Base-by-base conservation (phyloP, 345 rosid species). In the Salix suchowensis region DNA sequence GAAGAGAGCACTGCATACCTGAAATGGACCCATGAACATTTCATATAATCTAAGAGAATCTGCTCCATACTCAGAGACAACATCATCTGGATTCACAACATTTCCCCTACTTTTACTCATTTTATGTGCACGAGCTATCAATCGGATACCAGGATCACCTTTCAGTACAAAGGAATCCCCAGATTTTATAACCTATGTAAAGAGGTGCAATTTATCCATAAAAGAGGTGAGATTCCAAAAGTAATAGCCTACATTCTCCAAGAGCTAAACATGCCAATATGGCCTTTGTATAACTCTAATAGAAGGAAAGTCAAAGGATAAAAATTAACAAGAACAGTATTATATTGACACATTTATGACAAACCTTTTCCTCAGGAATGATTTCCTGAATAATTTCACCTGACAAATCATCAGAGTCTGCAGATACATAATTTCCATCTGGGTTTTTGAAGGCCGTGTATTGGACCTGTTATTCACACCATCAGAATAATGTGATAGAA, bases 91-190 rank as follows among this genome's bases (percentile, higher is more conserved):
- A 82, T 92, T 95, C 76, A 95, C 90, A 16, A 95, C 98, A 81
- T 95, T 95, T 77, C 97, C 98, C 86, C 96, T 88, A 82, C 98
- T 92, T 89, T 92, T 95, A 83, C 98, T 92, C 98, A 92, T 95
- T 84, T 95, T 92, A 85, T 92, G 91, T 65, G 96, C 82, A 24
- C 96, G 97, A 58, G 97, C 87, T 79, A 68, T 84, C 76, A 95
- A 72, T 62, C 87, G 92, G 79, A 93, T 85, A 77, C 82, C 62
- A 67, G 88, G 85, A 76, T 86, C 77, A 39, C 88, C 93, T 85
- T 91, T 90, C 82, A 95, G 85, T 71, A 91, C 88, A 82, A 87
- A 95, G 55, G 74, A 81, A 74, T 95, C 97, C 74, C 97, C 96
- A 11, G 91, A 89, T 84, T 91, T 95, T 70, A 74, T 80, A 70